A percentile compares a stretch with the other conserved stretches of the same genome.
These are phyloP conservation scores for Saccharum officinarum DNA, from an alignment of 176 grass and related monocot species.

Conservation along the genomic window DNA sequence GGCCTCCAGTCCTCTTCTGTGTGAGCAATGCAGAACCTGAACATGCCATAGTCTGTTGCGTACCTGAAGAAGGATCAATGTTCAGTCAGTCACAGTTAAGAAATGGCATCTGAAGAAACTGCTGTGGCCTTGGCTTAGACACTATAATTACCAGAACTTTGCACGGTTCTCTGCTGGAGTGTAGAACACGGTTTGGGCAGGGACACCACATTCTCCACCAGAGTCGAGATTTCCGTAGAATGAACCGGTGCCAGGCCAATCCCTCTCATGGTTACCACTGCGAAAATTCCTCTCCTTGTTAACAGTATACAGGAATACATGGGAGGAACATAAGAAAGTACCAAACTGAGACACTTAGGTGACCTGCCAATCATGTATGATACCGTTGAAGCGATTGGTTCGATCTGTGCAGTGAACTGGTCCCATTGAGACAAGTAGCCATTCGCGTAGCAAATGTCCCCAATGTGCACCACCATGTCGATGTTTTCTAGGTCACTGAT, in stretches of 20 bases:
- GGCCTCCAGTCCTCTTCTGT: too few species aligned
- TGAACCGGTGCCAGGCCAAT: slow-evolving; percentile 86
- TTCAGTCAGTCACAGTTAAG: too few species aligned
- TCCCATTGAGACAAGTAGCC: slow-evolving; percentile 95
- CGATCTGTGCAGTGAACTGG: slow-evolving; percentile 81
- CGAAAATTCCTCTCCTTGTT: background rate
- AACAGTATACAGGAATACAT: background rate
- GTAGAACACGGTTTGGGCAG: slow-evolving; percentile 90
- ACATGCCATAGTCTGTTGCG: too few species aligned
- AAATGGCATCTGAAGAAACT: background rate
- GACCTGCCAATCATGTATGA: slow-evolving; percentile 95
- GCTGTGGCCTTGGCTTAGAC: background rate
- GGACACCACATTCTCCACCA: slow-evolving; percentile 87
- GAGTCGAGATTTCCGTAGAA: slow-evolving; percentile 77
- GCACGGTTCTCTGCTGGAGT: slow-evolving; percentile 83
- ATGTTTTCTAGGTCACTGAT: slow-evolving; percentile 71
- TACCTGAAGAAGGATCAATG: too few species aligned
- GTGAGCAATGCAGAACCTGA: too few species aligned
- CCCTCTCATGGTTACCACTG: slow-evolving; percentile 94
- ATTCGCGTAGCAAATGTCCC: slow-evolving; percentile 77
- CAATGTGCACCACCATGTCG: slow-evolving; percentile 81
- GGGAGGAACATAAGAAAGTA: background rate
- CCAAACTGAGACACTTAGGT: slow-evolving; percentile 16
- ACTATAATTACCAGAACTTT: slow-evolving; percentile 72
- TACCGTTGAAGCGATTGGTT: slow-evolving; percentile 78